Conservation (phyloP, 140 eudicot species). For the Cichorium intybus region DNA sequence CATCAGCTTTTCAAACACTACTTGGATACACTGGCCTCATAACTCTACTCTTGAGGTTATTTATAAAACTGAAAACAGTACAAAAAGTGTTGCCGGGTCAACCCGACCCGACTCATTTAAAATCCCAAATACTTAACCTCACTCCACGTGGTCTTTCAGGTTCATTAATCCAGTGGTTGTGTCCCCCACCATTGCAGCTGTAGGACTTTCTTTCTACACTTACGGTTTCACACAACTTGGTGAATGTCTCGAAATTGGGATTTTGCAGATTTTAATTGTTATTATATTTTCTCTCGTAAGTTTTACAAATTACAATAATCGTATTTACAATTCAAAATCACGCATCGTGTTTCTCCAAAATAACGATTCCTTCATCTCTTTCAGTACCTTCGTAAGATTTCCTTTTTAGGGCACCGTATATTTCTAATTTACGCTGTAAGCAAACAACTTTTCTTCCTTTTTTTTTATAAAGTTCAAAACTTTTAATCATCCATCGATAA, state of each 20-base stretch:
- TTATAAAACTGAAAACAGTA: no score
- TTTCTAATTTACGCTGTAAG: conserved; percentile 94
- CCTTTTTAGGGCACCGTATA: conserved; percentile 90
- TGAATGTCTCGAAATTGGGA: conserved; percentile 87
- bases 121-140: no score
- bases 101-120: no score
- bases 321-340: not conserved
- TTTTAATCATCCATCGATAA: conserved; percentile 9
- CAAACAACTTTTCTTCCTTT: not conserved
- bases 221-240: conserved; percentile 92
- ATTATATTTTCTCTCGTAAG: conserved; percentile 86
- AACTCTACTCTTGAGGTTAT: conserved; percentile 65
- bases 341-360: not conserved
- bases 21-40: conserved; percentile 93
- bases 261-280: conserved; percentile 79
- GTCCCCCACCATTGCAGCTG: conserved; percentile 95
- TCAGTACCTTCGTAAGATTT: conserved; percentile 95
- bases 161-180: conserved; percentile 94
- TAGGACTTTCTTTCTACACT: conserved; percentile 98
- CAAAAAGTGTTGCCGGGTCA: no score
- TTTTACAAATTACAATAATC: not conserved
- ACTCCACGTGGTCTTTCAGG: conserved; percentile 35
- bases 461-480: not conserved
- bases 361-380: conserved; percentile 9
- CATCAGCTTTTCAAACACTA: conserved; percentile 87